Conservation (phyloP, 108 stramenopile genomes). For the Nitzschia palea region DNA sequence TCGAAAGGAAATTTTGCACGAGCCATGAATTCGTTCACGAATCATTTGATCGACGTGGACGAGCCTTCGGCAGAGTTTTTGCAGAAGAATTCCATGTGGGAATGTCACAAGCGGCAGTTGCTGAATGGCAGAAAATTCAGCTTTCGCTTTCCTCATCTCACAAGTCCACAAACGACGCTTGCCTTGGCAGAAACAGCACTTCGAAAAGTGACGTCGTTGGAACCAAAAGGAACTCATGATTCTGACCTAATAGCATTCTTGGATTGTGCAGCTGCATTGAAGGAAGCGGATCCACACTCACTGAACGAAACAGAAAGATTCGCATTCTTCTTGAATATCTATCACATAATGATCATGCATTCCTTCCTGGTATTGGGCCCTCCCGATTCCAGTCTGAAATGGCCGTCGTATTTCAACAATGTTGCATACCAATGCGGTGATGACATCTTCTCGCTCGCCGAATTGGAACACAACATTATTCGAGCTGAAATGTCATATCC, state of each 20-base stretch:
- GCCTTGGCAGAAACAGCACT: slow-evolving; percentile 43
- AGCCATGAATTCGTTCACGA: slow-evolving; percentile 9
- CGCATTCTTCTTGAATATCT: slow-evolving; percentile 75
- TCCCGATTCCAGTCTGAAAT: slow-evolving; percentile 51
- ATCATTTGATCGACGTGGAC: slow-evolving; percentile 33
- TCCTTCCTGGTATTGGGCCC: slow-evolving; percentile 65
- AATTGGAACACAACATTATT: slow-evolving; percentile 78
- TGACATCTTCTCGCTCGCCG: slow-evolving; percentile 72
- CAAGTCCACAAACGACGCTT: slow-evolving; percentile 23
- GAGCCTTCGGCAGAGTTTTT: slow-evolving; percentile 57
- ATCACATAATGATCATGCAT: slow-evolving; percentile 75
- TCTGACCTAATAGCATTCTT: slow-evolving; percentile 45
- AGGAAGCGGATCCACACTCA: slow-evolving; percentile 34
- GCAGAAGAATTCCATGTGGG: slow-evolving; percentile 64
- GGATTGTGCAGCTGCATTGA: slow-evolving; percentile 53
- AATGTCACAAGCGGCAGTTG: slow-evolving; percentile 56
- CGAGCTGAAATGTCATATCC: slow-evolving; percentile 58
- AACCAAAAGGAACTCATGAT: slow-evolving; percentile 28
- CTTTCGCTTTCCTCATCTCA: slow-evolving; percentile 23
- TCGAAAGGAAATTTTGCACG: background rate
- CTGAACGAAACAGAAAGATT: slow-evolving; percentile 41
- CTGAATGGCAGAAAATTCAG: slow-evolving; percentile 59
- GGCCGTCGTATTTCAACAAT: slow-evolving; percentile 65
- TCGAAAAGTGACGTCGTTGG: slow-evolving; percentile 28
- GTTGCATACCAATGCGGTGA: slow-evolving; percentile 65